Conservation (phyloP, 495 filamentous ascomycete genomes). For the Chaetomium cochliodes region DNA sequence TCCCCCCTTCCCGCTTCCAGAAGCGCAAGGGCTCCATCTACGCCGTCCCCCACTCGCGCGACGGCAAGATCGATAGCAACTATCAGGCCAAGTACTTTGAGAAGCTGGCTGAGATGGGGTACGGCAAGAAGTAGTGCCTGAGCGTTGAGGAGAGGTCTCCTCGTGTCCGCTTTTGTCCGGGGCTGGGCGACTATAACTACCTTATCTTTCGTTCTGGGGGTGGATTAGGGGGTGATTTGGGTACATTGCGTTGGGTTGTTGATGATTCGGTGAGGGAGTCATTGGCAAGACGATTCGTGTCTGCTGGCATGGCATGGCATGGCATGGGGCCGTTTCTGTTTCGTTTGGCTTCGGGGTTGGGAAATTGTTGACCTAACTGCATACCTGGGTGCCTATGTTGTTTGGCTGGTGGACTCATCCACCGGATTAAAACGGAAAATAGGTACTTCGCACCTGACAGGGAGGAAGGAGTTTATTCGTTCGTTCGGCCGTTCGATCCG, state of each 20-base stretch:
- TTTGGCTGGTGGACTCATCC: neutral
- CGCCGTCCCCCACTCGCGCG: constrained; percentile 56
- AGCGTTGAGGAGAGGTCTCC: too few relatives aligned
- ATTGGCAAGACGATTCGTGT: neutral
- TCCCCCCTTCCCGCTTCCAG: constrained; percentile 60
- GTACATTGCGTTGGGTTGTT: neutral
- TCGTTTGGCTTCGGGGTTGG: neutral
- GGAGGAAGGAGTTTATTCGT: neutral
- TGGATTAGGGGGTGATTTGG: too few relatives aligned
- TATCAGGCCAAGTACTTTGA: constrained; percentile 45
- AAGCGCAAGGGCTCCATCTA: constrained; percentile 64
- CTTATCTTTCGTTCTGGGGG: too few relatives aligned
- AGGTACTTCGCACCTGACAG: constrained; percentile 5
- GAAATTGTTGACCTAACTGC: too few relatives aligned
- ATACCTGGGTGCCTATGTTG: too few relatives aligned
- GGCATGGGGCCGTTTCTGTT: neutral
- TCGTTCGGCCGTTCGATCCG: neutral
- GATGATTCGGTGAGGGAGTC: neutral
- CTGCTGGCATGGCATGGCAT: neutral
- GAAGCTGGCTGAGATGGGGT: constrained; percentile 40
- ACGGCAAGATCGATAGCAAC: constrained; percentile 56
- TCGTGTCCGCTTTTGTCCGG: too few relatives aligned
- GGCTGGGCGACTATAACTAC: too few relatives aligned
- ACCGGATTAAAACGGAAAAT: neutral
- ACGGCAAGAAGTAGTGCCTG: constrained; percentile 9